Evolutionary conservation across 306 rosid genomes (phyloP).

Genomic region (Cucumis cinereus): DNA sequence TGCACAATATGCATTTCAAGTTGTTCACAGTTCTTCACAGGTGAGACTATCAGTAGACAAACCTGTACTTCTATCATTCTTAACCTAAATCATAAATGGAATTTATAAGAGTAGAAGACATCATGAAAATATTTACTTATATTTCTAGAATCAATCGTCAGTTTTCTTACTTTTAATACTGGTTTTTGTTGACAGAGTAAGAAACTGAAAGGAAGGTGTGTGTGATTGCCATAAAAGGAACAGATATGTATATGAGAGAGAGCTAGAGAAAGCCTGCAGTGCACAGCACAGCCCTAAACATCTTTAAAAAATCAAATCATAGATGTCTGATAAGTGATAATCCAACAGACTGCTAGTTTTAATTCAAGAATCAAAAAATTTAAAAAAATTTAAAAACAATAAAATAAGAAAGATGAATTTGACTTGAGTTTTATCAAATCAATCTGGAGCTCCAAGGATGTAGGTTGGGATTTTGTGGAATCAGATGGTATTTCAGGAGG

Average conservation of each 20-base stretch:
- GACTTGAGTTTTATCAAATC: no score
- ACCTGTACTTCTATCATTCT: background rate
- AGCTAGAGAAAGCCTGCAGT: background rate
- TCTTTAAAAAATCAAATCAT: background rate
- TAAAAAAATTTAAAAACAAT: no score
- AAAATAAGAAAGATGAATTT: no score
- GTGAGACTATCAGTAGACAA: background rate
- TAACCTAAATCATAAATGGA: background rate
- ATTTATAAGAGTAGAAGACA: background rate
- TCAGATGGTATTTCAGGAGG: no score
- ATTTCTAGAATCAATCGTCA: background rate
- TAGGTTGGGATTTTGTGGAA: no score
- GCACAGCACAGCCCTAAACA: background rate
- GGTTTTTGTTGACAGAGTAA: background rate
- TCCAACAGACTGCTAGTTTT: background rate
- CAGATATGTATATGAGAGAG: background rate
- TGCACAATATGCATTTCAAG: background rate
- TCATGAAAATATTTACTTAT: background rate
- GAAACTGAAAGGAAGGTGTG: background rate
- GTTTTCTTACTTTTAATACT: background rate
- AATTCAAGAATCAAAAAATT: no score
- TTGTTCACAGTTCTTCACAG: background rate
- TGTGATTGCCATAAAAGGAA: background rate
- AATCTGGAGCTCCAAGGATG: no score
- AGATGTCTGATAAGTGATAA: background rate